Evolutionary conservation across 2,329 filamentous ascomycete species (phyloP).

Genomic region (Aspergillus sp.): DNA sequence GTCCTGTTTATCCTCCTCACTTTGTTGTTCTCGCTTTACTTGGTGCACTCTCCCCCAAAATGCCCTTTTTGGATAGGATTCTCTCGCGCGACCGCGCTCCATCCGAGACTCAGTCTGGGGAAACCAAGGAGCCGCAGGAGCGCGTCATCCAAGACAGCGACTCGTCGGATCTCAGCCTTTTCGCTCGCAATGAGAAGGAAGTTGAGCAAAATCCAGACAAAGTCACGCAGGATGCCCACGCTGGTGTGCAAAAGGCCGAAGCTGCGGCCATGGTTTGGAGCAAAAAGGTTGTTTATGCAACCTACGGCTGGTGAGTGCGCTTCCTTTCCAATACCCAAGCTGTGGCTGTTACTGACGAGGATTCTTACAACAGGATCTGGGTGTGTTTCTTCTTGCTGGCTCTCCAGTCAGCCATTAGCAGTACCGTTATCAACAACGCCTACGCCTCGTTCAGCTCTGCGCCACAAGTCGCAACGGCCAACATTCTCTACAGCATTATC

Average conservation of each 20-base stretch:
- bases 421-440: slow-evolving; percentile 54
- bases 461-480: slow-evolving; percentile 56
- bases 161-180: slow-evolving; percentile 29
- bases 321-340: background rate
- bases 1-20: background rate
- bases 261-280: slow-evolving; percentile 53
- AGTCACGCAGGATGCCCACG: slow-evolving; percentile 36
- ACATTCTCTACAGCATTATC: slow-evolving; percentile 61
- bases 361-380: slow-evolving; percentile 48
- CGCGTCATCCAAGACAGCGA: slow-evolving; percentile 22
- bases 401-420: slow-evolving; percentile 48
- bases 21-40: background rate
- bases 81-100: slow-evolving; percentile 3
- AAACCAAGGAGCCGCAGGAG: slow-evolving; percentile 5
- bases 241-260: slow-evolving; percentile 54
- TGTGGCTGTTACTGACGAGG: slow-evolving; percentile 8
- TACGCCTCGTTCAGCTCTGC: slow-evolving; percentile 57
- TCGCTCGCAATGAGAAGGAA: slow-evolving; percentile 36
- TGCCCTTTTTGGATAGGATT: slow-evolving; percentile 11
- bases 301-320: slow-evolving; percentile 38
- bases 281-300: slow-evolving; percentile 41
- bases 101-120: background rate
- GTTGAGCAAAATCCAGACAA: slow-evolving; percentile 27
- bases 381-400: slow-evolving; percentile 53
- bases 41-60: background rate